A percentile compares a stretch with the other conserved stretches of the same genome.
Conservation (phyloP, 352 stramenopile genomes). For the Phytophthora foliorum region DNA sequence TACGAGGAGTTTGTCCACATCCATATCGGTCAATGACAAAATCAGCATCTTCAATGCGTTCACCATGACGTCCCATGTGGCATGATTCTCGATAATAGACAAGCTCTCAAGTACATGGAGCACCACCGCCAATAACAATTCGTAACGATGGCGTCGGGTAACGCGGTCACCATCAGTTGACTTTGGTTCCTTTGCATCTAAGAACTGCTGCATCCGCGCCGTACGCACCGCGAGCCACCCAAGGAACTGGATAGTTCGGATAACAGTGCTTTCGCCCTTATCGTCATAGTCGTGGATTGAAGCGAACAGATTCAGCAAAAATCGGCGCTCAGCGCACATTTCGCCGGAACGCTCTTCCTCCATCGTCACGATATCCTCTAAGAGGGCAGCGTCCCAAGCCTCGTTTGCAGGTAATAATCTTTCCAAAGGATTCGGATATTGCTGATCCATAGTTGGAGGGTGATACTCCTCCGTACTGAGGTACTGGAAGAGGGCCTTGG, state of each 20-base stretch:
- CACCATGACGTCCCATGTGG: slow-evolving; percentile 91
- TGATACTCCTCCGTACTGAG: slow-evolving; percentile 78
- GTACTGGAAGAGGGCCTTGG: slow-evolving; percentile 80
- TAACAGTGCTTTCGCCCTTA: slow-evolving; percentile 89
- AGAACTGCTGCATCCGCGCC: slow-evolving; percentile 70
- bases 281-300: slow-evolving; percentile 90
- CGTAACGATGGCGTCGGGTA: slow-evolving; percentile 62
- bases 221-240: slow-evolving; percentile 80
- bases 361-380: slow-evolving; percentile 68
- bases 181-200: slow-evolving; percentile 40
- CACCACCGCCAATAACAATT: slow-evolving; percentile 78
- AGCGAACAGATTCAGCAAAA: slow-evolving; percentile 86
- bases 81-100: slow-evolving; percentile 92
- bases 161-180: slow-evolving; percentile 27
- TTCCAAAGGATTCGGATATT: slow-evolving; percentile 66
- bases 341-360: slow-evolving; percentile 72
- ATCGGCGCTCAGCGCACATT: slow-evolving; percentile 83
- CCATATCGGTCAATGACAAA: slow-evolving; percentile 60
- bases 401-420: slow-evolving; percentile 58
- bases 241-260: slow-evolving; percentile 86
- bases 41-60: slow-evolving; percentile 84
- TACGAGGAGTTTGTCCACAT: slow-evolving; percentile 73
- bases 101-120: slow-evolving; percentile 87
- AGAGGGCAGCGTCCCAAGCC: slow-evolving; percentile 59
- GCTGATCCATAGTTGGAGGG: slow-evolving; percentile 54